Percentiles rank a stretch among this genome's conserved stretches.
phyloP scores from a whole-genome alignment of 1,139 yeast genomes.

The Scheffersomyces stambukii region DNA sequence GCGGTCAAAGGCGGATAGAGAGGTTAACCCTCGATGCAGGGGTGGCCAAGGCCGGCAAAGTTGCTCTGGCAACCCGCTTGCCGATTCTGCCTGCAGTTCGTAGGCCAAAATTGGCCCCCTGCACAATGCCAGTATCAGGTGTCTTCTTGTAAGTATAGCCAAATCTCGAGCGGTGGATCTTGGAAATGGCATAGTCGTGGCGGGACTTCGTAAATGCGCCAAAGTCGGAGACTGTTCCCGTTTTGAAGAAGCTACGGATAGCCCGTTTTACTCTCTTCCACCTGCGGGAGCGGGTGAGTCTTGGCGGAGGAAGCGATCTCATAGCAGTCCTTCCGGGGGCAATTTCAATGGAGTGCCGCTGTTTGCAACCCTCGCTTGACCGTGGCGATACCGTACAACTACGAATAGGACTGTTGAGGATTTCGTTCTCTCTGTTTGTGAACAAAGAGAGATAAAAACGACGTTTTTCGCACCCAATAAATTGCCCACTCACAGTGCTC shows the following conservation, averaged over 20 bases:
- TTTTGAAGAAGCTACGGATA: conserved; percentile 20
- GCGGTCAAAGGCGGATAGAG: too few relatives aligned
- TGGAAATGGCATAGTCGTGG: conserved; percentile 18
- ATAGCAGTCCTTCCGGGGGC: too few relatives aligned
- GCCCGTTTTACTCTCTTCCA: conserved; percentile 37
- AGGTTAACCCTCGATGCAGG: too few relatives aligned
- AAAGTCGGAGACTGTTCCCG: conserved; percentile 29
- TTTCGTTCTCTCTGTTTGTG: too few relatives aligned
- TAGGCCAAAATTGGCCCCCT: conserved; percentile 22
- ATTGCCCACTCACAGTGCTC: too few relatives aligned
- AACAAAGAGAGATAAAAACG: too few relatives aligned
- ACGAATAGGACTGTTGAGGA: too few relatives aligned
- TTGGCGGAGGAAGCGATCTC: conserved; percentile 45
- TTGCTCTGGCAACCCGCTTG: conserved; percentile 18
- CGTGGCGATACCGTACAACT: too few relatives aligned
- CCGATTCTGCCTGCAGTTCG: conserved; percentile 23
- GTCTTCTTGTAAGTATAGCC: conserved; percentile 17
- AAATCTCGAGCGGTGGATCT: conserved; percentile 21
- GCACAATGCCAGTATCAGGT: conserved; percentile 6
- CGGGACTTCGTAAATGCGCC: conserved; percentile 18
- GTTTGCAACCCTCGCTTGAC: too few relatives aligned
- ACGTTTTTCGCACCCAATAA: too few relatives aligned
- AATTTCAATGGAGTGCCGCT: too few relatives aligned
- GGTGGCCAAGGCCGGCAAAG: conserved; percentile 20
- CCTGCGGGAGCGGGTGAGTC: conserved; percentile 32